A percentile compares a stretch with the other conserved stretches of the same genome.
phyloP scores from a whole-genome alignment of 257 asterid genomes.

The Avicennia marina region DNA sequence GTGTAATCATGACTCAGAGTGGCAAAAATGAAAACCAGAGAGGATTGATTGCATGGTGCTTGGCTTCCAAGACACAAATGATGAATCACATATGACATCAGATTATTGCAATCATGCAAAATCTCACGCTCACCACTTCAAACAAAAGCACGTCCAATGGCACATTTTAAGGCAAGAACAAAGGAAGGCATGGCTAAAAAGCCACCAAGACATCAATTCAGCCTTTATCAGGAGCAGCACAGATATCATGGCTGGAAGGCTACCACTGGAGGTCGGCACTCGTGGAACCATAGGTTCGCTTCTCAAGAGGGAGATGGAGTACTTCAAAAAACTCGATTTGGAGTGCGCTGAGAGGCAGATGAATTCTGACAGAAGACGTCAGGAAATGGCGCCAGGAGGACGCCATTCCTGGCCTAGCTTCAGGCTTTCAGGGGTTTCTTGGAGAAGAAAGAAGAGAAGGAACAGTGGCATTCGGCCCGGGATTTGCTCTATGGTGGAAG shows the following conservation, averaged over 20 bases:
- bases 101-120: conserved; percentile 25
- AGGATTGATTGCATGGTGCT: background rate
- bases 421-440: conserved; percentile 30
- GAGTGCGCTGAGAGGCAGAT: conserved; percentile 27
- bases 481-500: conserved; percentile 33
- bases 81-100: conserved; percentile 17
- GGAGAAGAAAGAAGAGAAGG: conserved; percentile 64
- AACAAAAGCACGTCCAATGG: conserved; percentile 3
- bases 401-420: conserved; percentile 50
- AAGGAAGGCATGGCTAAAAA: no score
- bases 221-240: background rate
- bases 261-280: conserved; percentile 59
- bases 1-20: conserved; percentile 20
- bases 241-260: conserved; percentile 34
- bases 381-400: conserved; percentile 27
- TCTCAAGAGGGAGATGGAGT: conserved; percentile 76
- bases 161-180: conserved; percentile 11
- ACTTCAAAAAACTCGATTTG: conserved; percentile 45
- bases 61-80: conserved; percentile 18
- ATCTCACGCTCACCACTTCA: conserved; percentile 23
- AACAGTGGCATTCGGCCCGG: conserved; percentile 38
- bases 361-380: conserved; percentile 24
- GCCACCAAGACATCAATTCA: background rate
- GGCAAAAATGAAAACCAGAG: background rate
- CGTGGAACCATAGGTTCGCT: conserved; percentile 89